Evolutionary conservation across 345 rosid genomes (phyloP), one percentile per base, ranked within the genome.

Genomic region (Carallia pectinifolia): DNA sequence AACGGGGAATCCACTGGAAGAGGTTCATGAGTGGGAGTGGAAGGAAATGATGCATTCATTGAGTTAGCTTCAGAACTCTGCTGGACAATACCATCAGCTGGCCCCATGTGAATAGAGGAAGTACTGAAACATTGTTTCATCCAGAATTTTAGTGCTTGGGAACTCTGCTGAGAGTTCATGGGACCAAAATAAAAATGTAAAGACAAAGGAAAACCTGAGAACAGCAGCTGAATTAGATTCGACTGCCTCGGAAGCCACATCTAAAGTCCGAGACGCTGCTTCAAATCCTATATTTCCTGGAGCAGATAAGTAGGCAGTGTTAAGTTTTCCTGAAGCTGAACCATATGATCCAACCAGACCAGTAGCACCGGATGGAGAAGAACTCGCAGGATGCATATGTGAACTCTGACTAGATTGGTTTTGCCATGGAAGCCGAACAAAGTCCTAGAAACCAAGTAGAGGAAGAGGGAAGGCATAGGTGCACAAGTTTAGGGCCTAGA

Each of bases 351-450:
- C 77, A 62, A 83, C 71, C 59, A 82, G 71, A 67, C 77, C 85
- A 79, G 79, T 66, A 62, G 83, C 88, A 40, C 70, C 79, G 66
- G 97, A 79, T 62, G 91, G 81, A 75, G 87, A 76, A 74, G 87
- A 72, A 52, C 87, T 82, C 27, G 82, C 74, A 54, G 96, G 82
- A 65, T 85, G 33, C 37, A 87, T 67, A 78, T 87, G 87, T 29
- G 96, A 76, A 31, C 79, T 81, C 75, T 86, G 94, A 77, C 74
- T 80, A 53, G 97, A 89, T 68, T 89, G 99, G 68, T 85, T 95
- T 85, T 92, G 98, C 98, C 86, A 92, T 44, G 97, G 99, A 83
- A 90, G 92, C 77, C 96, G 89, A 80, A 92, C 91, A 74, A 95
- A 95, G 73, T 95, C 99, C 99, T 95, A 80, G 66, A 83, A 80